These are phyloP conservation scores for Haplosporangium gracile DNA, from an alignment of 192 early-diverging fungal species.

Conservation along the genomic window DNA sequence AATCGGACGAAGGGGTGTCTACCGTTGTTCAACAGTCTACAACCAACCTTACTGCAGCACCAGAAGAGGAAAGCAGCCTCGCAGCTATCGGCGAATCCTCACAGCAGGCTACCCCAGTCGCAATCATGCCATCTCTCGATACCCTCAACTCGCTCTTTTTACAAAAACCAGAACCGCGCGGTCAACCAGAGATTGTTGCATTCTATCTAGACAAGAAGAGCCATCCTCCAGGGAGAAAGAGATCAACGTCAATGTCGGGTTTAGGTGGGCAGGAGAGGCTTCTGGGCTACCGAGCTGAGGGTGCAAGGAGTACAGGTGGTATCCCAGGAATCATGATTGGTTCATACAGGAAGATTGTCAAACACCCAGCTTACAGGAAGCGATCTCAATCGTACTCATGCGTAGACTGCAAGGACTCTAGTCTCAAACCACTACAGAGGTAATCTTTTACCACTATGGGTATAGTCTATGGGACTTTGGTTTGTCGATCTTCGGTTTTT, in stretches of 20 bases:
- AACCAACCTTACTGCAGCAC: conserved; percentile 8
- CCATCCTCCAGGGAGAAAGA: conserved; percentile 11
- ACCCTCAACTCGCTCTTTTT: conserved; percentile 24
- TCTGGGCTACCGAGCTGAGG: conserved; percentile 30
- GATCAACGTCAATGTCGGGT: conserved; percentile 32
- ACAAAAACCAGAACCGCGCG: conserved; percentile 40
- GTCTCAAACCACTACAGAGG: conserved; percentile 24
- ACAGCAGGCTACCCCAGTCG: background rate
- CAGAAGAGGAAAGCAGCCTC: conserved; percentile 25
- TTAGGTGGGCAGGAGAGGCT: conserved; percentile 38
- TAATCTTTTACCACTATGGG: background rate
- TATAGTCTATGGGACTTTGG: background rate
- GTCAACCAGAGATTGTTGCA: conserved; percentile 26
- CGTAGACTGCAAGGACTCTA: conserved; percentile 17
- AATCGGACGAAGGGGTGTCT: conserved; percentile 21
- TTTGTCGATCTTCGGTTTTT: background rate
- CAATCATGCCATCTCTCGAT: conserved; percentile 18
- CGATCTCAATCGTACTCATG: conserved; percentile 33
- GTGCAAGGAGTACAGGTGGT: conserved; percentile 10
- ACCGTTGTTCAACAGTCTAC: conserved; percentile 1
- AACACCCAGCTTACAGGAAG: conserved; percentile 34
- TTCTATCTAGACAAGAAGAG: conserved; percentile 30
- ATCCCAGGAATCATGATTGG: conserved; percentile 31
- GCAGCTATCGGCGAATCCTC: background rate
- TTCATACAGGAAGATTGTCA: conserved; percentile 22